Conservation (phyloP, 2,329 filamentous ascomycete genomes). For the Calonectria leucothoes region DNA sequence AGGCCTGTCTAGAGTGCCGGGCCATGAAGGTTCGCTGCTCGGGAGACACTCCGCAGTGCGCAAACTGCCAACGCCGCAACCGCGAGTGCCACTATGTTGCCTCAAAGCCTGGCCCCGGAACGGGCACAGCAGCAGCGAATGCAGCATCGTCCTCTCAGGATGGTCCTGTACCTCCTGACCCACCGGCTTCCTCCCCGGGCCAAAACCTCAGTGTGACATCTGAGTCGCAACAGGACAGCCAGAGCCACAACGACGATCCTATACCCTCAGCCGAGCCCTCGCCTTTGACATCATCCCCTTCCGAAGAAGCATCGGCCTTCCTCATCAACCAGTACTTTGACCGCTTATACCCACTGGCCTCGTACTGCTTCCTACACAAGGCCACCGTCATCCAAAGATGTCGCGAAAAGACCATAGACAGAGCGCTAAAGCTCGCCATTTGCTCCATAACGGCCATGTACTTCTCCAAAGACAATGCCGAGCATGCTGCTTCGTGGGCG, state of each 20-base stretch:
- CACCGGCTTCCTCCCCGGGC: slow-evolving; percentile 21
- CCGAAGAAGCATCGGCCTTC: slow-evolving; percentile 32
- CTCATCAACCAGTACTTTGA: slow-evolving; percentile 39
- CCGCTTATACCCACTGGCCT: slow-evolving; percentile 36
- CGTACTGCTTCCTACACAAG: slow-evolving; percentile 41
- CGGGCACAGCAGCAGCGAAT: not conserved
- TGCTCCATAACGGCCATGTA: slow-evolving; percentile 40
- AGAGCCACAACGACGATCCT: not conserved
- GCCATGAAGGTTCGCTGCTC: slow-evolving; percentile 44
- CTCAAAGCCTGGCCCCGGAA: slow-evolving; percentile 25
- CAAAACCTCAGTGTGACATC: slow-evolving; percentile 27
- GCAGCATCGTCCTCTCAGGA: slow-evolving; percentile 24
- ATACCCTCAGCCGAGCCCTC: not conserved
- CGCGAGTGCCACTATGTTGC: slow-evolving; percentile 35
- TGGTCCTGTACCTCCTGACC: slow-evolving; percentile 8
- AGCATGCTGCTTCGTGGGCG: slow-evolving; percentile 35
- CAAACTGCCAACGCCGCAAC: slow-evolving; percentile 41
- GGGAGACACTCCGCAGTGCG: slow-evolving; percentile 38
- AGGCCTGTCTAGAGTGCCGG: slow-evolving; percentile 40
- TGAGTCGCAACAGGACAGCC: slow-evolving; percentile 24
- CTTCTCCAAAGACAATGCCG: slow-evolving; percentile 28
- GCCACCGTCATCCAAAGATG: slow-evolving; percentile 41
- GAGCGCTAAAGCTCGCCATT: slow-evolving; percentile 37
- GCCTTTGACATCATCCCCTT: not conserved
- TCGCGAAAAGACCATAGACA: slow-evolving; percentile 39